Base-by-base conservation (phyloP, 108 stramenopile genomes). In the Pseudonitzschia multiseries region DNA sequence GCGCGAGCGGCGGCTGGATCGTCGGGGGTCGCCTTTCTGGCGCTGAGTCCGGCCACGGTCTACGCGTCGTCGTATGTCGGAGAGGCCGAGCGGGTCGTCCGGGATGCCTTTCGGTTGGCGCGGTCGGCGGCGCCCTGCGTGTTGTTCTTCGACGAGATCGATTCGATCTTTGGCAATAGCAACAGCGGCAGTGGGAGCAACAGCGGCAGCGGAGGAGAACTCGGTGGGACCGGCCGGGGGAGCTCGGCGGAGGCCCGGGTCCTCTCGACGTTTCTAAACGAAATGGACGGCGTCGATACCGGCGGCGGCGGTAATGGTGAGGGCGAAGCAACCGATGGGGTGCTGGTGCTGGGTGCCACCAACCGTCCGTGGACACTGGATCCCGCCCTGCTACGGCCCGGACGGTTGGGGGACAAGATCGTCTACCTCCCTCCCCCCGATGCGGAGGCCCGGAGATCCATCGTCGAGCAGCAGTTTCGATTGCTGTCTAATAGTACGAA, bases 81-180 rank as follows among this genome's bases (percentile, higher is more conserved):
- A 50, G 98, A 98, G 71, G 93, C 96, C 17, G 99, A 99, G 81
- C 89, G 87, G 12, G 93, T 96, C 50, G 87, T 98, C 10, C 91
- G 98, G 26, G 81, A 93, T 17, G 92, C 96, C 8, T 99, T 99
- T 75, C 81, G 88, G 40, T 78, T 95, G 72, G 98, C 99, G 9
- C 85, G 96, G 62, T 85, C 94, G 14, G 95, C 96, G 14, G 85
- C 96, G 4, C 99, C 99, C 0, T 97, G 97, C 78, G 84, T 99
- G 53, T 78, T 99, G 52, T 99, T 99, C 78, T 99, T 99, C 77
- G 99, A 99, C 78, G 99, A 99, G 79, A 89, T 99, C 56, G 99
- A 99, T 83, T 89, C 97, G 18, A 94, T 99, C 60, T 86, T 97
- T 70, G 88, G 82, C 1, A 60, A 72, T 26, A 71, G 76, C 10